Conservation (phyloP, 768 basidiomycete species). For the Lactifluus piperatus region DNA sequence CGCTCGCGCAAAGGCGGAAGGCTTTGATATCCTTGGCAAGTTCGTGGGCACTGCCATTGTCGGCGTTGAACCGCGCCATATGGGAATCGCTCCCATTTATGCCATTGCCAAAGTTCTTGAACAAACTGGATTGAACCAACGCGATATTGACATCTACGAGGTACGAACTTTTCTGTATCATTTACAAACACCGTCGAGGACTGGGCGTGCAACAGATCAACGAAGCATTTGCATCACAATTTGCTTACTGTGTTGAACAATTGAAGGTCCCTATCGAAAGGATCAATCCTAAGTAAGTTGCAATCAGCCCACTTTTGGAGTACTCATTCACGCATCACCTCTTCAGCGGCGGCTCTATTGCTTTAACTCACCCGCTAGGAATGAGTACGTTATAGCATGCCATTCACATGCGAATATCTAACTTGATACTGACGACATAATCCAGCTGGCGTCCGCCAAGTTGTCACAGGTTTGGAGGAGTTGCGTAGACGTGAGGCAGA, state of each 20-base stretch:
- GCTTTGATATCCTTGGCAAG: conserved; percentile 75
- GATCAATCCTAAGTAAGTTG: conserved; percentile 74
- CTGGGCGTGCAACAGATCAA: conserved; percentile 47
- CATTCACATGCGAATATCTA: conserved; percentile 15
- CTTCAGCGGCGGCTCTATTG: conserved; percentile 75
- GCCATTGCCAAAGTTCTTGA: conserved; percentile 65
- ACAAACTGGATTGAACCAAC: conserved; percentile 51
- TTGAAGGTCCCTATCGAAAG: conserved; percentile 67
- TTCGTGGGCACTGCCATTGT: conserved; percentile 72
- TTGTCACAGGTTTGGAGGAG: conserved; percentile 82
- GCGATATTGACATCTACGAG: conserved; percentile 73
- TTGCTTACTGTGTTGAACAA: conserved; percentile 84
- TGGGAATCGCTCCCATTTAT: conserved; percentile 68
- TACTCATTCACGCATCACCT: background rate
- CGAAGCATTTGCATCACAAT: conserved; percentile 90
- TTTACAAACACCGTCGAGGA: background rate
- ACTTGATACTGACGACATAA: background rate
- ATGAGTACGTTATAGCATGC: conserved; percentile 56
- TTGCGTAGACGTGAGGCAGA: conserved; percentile 58
- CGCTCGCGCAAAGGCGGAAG: conserved; percentile 63
- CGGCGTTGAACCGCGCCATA: conserved; percentile 70
- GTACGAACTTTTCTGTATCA: conserved; percentile 28
- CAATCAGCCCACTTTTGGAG: background rate
- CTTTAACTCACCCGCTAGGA: conserved; percentile 72
- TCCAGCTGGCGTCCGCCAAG: conserved; percentile 75